Percentiles rank a stretch among this genome's conserved stretches.
Conservation (phyloP, 805 yeast species). For the Nakazawaea molendinolei region DNA sequence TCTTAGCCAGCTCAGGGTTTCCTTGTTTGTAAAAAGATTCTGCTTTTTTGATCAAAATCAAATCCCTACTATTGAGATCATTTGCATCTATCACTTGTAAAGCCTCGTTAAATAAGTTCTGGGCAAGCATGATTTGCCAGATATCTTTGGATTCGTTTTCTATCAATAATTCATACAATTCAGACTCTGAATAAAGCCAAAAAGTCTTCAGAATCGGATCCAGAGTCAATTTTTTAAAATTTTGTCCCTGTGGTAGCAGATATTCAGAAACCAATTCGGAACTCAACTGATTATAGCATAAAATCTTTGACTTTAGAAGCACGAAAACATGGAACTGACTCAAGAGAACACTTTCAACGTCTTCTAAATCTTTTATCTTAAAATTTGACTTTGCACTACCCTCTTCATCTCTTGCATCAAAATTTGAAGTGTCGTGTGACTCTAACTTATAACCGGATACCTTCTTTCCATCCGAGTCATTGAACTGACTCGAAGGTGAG, state of each 20-base stretch:
- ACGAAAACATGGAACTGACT: slow-evolving; percentile 50
- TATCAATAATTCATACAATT: slow-evolving; percentile 66
- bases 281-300: slow-evolving; percentile 44
- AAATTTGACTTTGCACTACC: background rate
- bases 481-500: too few species aligned
- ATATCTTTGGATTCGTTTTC: slow-evolving; percentile 65
- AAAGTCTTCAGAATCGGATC: slow-evolving; percentile 51
- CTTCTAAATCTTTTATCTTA: slow-evolving; percentile 11
- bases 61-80: slow-evolving; percentile 35
- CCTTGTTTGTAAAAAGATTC: slow-evolving; percentile 31
- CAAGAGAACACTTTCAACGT: slow-evolving; percentile 27
- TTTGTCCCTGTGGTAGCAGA: slow-evolving; percentile 25
- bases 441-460: too few species aligned
- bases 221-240: slow-evolving; percentile 37
- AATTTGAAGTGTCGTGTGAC: too few species aligned
- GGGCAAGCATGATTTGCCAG: slow-evolving; percentile 59
- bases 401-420: too few species aligned
- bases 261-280: slow-evolving; percentile 39
- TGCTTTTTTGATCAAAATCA: slow-evolving; percentile 50
- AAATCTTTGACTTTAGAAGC: slow-evolving; percentile 33
- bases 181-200: slow-evolving; percentile 64
- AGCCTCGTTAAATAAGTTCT: slow-evolving; percentile 59
- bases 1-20: slow-evolving; percentile 40
- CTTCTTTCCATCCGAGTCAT: too few species aligned
- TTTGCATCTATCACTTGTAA: slow-evolving; percentile 31